Conservation (phyloP, 2,329 filamentous ascomycete genomes). For the Lasiodiplodia gonubiensis region DNA sequence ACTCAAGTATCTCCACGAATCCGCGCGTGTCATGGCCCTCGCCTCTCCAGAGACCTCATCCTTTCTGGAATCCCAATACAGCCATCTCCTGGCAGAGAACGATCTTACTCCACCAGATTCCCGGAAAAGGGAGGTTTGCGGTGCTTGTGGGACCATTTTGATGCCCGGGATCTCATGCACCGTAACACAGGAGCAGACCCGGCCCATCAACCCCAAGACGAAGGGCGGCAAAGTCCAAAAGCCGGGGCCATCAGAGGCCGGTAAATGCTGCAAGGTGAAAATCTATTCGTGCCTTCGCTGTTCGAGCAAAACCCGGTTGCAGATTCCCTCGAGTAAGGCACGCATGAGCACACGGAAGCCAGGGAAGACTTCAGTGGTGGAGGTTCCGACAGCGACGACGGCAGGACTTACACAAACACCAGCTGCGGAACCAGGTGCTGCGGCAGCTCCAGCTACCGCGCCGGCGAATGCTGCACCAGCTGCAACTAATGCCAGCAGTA, state of each 20-base stretch:
- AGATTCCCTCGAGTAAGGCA: slow-evolving; percentile 35
- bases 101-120: slow-evolving; percentile 36
- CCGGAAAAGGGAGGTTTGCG: slow-evolving; percentile 37
- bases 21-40: slow-evolving; percentile 40
- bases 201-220: neutral
- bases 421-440: neutral
- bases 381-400: neutral
- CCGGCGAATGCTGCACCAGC: neutral
- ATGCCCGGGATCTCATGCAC: slow-evolving; percentile 46
- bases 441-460: neutral
- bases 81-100: slow-evolving; percentile 36
- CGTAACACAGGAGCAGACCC: slow-evolving; percentile 31
- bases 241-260: neutral
- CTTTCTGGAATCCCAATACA: slow-evolving; percentile 39
- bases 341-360: slow-evolving; percentile 34
- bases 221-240: neutral
- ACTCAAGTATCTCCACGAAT: slow-evolving; percentile 42
- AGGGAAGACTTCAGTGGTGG: slow-evolving; percentile 25
- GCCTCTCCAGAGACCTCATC: slow-evolving; percentile 43
- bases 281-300: slow-evolving; percentile 42
- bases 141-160: slow-evolving; percentile 46
- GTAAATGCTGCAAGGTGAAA: slow-evolving; percentile 31
- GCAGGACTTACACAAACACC: neutral
- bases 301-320: slow-evolving; percentile 37
- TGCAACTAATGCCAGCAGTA: slow-evolving; percentile 56